Percentiles rank a stretch among this genome's conserved stretches.
Conservation (phyloP, 2,329 filamentous ascomycete genomes). For the Penicillium sp. region DNA sequence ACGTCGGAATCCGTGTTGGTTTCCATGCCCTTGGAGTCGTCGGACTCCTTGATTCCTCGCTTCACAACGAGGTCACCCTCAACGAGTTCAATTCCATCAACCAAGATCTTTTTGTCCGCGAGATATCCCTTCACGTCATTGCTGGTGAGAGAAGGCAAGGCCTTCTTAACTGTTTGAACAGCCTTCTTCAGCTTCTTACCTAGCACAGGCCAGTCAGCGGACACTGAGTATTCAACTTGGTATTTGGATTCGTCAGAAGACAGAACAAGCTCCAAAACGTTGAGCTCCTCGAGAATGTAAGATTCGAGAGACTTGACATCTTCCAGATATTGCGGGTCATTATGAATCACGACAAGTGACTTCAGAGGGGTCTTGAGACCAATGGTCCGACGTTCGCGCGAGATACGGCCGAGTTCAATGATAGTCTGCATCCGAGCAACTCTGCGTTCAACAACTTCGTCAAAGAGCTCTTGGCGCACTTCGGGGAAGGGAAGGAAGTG, state of each 20-base stretch:
- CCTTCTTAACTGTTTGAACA: constrained; percentile 85
- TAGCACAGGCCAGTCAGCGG: constrained; percentile 87
- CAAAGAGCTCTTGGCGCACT: constrained; percentile 83
- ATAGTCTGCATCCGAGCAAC: constrained; percentile 92
- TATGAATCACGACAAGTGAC: constrained; percentile 83
- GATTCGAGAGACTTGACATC: constrained; percentile 80
- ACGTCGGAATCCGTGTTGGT: constrained; percentile 87
- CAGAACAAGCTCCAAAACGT: constrained; percentile 79
- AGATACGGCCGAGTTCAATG: constrained; percentile 84
- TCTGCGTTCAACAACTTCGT: constrained; percentile 78
- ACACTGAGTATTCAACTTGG: constrained; percentile 85
- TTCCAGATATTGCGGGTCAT: constrained; percentile 75
- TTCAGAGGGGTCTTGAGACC: constrained; percentile 89
- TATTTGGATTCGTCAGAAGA: constrained; percentile 86
- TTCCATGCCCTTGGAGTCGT: constrained; percentile 71
- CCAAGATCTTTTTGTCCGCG: constrained; percentile 67
- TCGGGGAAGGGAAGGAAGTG: constrained; percentile 91
- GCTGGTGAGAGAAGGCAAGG: constrained; percentile 72
- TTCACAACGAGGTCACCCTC: constrained; percentile 81
- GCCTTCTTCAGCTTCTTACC: constrained; percentile 98
- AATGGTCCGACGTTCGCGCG: constrained; percentile 78
- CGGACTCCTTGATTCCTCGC: constrained; percentile 71
- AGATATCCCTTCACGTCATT: constrained; percentile 80
- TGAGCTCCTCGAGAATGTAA: constrained; percentile 92
- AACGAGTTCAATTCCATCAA: constrained; percentile 81